phyloP scores from a whole-genome alignment of 345 rosid genomes.

The Eucalyptus coolabah region DNA sequence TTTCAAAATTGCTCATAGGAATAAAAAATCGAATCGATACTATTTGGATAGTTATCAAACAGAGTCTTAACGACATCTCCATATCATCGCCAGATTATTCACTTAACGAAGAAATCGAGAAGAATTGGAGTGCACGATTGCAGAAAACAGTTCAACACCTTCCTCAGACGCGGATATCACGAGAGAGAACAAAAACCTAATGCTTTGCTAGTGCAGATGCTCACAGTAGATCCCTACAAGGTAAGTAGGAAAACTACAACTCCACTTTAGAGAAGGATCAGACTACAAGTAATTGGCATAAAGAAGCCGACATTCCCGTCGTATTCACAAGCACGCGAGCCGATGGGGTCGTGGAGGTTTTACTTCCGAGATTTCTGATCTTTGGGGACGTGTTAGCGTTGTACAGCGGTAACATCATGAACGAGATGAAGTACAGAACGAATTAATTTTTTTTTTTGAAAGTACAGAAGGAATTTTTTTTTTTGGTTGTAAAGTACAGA shows the following conservation, averaged over 20 bases:
- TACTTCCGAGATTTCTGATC: neutral
- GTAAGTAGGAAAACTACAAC: neutral
- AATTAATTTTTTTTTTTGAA: neutral
- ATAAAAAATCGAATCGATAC: too few relatives aligned
- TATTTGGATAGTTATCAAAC: accelerated
- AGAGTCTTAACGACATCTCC: neutral
- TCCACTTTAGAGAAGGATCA: neutral
- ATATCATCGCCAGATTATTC: neutral
- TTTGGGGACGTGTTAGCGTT: neutral
- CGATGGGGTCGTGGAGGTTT: neutral
- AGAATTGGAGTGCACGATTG: neutral
- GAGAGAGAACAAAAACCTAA: neutral
- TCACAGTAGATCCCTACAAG: neutral
- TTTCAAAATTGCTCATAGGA: accelerated
- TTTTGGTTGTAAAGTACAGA: too few relatives aligned
- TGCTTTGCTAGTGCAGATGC: neutral
- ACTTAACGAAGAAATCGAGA: neutral
- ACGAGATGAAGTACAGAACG: neutral
- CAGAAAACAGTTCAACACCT: neutral
- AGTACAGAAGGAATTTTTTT: neutral
- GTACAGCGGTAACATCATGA: neutral
- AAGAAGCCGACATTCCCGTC: neutral
- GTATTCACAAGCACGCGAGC: neutral
- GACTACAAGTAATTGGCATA: neutral
- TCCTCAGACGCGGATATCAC: neutral